phyloP scores from a whole-genome alignment of 192 early-diverging fungal genomes.

The Podila minutissima region DNA sequence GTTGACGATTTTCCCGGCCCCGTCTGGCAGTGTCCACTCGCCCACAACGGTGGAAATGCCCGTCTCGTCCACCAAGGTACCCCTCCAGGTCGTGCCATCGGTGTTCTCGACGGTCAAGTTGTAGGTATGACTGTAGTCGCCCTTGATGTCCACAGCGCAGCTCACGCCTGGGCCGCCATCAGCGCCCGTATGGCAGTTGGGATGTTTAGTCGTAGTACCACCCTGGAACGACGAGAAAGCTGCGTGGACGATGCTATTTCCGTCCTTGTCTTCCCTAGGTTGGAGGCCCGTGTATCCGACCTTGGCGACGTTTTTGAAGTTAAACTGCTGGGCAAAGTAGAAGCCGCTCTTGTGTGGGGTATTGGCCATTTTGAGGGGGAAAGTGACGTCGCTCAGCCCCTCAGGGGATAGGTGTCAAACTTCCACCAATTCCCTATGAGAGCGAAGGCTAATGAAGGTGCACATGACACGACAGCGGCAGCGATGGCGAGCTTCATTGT shows the following conservation, averaged over 20 bases:
- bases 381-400: constrained; percentile 21
- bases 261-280: too few relatives aligned
- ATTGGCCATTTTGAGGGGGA: constrained; percentile 26
- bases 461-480: constrained; percentile 10
- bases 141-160: constrained; percentile 9
- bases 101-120: constrained; percentile 6
- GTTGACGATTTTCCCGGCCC: constrained; percentile 15
- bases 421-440: constrained; percentile 11
- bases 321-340: constrained; percentile 28
- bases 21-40: constrained; percentile 6
- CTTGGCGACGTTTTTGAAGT: not conserved
- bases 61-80: constrained; percentile 23
- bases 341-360: constrained; percentile 18
- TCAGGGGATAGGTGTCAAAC: not conserved
- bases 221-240: constrained; percentile 18
- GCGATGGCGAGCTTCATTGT: not conserved
- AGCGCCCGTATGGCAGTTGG: constrained; percentile 8
- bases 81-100: constrained; percentile 11
- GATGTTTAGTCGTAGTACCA: constrained; percentile 5
- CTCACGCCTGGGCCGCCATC: constrained; percentile 20
- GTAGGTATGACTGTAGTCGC: constrained; percentile 13
- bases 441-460: constrained; percentile 13
- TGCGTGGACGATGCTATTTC: constrained; percentile 15
- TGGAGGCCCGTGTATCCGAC: constrained; percentile 20
- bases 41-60: too few relatives aligned